Conservation (phyloP, 306 rosid genomes). For the Trifolium repens region DNA sequence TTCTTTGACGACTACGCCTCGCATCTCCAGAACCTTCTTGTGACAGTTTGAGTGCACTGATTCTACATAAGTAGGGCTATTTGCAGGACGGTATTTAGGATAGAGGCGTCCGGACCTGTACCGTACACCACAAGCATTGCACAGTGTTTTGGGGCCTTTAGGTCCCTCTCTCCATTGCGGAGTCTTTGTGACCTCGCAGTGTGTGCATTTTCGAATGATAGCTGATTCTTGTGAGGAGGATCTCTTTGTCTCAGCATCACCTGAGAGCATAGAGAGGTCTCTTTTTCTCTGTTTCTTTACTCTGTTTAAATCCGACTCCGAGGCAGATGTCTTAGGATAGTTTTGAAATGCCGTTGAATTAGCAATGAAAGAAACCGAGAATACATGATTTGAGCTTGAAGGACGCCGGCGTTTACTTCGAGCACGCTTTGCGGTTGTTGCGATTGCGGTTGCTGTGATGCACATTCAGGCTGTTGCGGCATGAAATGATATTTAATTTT, state of each 20-base stretch:
- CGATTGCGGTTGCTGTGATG: too few species aligned
- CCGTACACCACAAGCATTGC: constrained; percentile 96
- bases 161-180: constrained; percentile 98
- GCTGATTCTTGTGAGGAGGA: constrained; percentile 34
- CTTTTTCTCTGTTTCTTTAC: constrained; percentile 50
- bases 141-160: constrained; percentile 81
- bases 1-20: constrained; percentile 47
- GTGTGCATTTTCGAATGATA: constrained; percentile 61
- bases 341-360: constrained; percentile 33
- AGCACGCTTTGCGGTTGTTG: constrained; percentile 47
- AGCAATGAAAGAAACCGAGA: constrained; percentile 42
- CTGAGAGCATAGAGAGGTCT: constrained; percentile 45
- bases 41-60: constrained; percentile 81
- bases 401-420: constrained; percentile 67
- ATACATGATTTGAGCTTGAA: constrained; percentile 44
- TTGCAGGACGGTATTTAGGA: constrained; percentile 86
- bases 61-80: constrained; percentile 73
- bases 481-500: too few species aligned
- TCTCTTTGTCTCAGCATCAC: constrained; percentile 42
- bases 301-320: constrained; percentile 46
- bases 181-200: constrained; percentile 74
- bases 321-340: constrained; percentile 32
- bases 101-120: constrained; percentile 83
- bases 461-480: too few species aligned
- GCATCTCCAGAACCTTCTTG: constrained; percentile 85